These are phyloP conservation scores for Ceratobasidium sp. DNA, from an alignment of 1,284 basidiomycete genomes.

Conservation along the genomic window DNA sequence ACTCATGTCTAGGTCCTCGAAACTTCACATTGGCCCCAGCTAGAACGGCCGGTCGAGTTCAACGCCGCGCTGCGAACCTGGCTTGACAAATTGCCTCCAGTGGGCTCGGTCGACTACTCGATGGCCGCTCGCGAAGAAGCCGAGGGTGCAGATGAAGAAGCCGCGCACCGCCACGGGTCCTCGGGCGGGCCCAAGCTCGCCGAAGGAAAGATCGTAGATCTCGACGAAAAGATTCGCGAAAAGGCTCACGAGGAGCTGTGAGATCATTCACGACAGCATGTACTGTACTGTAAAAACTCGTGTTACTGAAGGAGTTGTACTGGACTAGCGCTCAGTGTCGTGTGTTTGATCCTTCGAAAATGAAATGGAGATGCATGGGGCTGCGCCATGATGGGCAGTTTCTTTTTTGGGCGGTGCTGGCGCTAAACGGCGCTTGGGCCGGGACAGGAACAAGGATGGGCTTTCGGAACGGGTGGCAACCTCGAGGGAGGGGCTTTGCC, in stretches of 20 bases:
- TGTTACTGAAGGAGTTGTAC: too few species aligned
- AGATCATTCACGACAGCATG: too few species aligned
- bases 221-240: conserved; percentile 39
- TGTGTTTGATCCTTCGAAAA: too few species aligned
- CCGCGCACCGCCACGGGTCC: not conserved
- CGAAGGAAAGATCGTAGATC: conserved; percentile 39
- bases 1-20: conserved; percentile 45
- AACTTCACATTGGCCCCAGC: conserved; percentile 73
- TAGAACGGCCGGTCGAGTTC: conserved; percentile 68
- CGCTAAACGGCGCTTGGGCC: conserved; percentile 35
- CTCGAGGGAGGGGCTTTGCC: not conserved
- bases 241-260: not conserved
- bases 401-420: not conserved
- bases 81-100: conserved; percentile 54
- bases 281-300: too few species aligned
- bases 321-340: too few species aligned
- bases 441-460: conserved; percentile 38
- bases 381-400: not conserved
- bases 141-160: not conserved
- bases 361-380: not conserved
- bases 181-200: conserved; percentile 1
- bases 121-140: conserved; percentile 16
- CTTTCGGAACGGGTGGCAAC: conserved; percentile 31
- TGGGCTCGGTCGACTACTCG: conserved; percentile 40
- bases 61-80: conserved; percentile 64